Evolutionary conservation across 768 basidiomycete genomes (phyloP), one percentile per base, ranked within the genome.

Genomic region (Jaapia argillacea): DNA sequence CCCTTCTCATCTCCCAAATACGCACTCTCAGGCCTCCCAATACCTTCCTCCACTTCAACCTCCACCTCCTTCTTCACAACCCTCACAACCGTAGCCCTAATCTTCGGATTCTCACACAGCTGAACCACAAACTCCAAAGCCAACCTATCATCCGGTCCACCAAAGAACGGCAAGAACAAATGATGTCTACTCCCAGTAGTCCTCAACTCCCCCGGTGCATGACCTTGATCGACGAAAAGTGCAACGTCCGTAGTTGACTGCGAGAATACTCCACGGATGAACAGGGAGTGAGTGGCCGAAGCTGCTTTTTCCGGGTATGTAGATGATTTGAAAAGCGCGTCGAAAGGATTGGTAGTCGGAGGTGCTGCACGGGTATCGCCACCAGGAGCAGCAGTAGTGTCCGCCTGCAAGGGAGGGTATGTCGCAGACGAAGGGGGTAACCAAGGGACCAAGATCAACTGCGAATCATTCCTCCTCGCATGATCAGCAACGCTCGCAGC

Each of bases 61-160:
- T 52, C 55, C 12, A 56, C 52, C 6, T 74, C 77, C 40, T 55
- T 58, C 60, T 77, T 83, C 26, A 57, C 58, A 45, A 94, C 63
- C 51, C 79, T 70, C 42, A 91, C 58, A 2, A 93, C 77, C 1
- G 85, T 90, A 7, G 89, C 94, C 6, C 65, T 74, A 10, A 86
- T 71, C 44, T 64, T 67, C 10, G 74, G 66, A 50, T 81, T 83
- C 45, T 72, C 66, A 58, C 87, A 93, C 23, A 96, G 65, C 60
- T 93, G 92, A 12, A 84, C 74, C 20, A 87, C 83, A 51, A 97
- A 79, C 24, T 85, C 78, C 26, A 98, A 64, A 0, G 90, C 88
- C 14, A 91, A 69, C 2, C 94, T 72, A 57, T 96, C 93, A 58
- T 98, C 94, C 0, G 90, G 85, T 0, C 94, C 94, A 20, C 94